Conservation (phyloP, 1,139 yeast species). For the Debaryomyces psychrophilus region DNA sequence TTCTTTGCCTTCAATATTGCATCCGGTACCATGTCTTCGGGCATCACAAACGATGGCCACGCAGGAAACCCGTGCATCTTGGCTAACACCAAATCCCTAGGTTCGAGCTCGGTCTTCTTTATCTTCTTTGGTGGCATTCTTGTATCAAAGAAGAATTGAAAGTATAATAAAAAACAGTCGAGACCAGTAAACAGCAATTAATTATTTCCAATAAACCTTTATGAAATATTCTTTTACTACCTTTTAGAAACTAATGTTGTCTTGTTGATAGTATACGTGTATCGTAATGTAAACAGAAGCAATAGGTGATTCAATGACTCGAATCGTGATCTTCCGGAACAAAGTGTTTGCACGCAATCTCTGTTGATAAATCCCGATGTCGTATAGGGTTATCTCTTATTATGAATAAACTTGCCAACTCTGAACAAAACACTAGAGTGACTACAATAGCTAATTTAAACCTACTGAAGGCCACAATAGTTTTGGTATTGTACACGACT, state of each 20-base stretch:
- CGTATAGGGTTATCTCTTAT: constrained; percentile 3
- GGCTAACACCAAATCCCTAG: constrained; percentile 46
- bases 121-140: constrained; percentile 33
- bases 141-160: neutral
- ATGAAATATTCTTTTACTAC: neutral
- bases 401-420: constrained; percentile 6
- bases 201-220: neutral
- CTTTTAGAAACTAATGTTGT: neutral
- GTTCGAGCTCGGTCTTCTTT: constrained; percentile 24
- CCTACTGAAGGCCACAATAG: neutral
- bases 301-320: constrained; percentile 1
- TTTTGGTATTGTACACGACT: neutral
- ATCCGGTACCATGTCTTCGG: constrained; percentile 40
- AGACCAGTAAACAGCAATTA: constrained; percentile 3
- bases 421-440: neutral
- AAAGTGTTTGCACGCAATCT: neutral
- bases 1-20: constrained; percentile 42
- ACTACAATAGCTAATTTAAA: constrained; percentile 2
- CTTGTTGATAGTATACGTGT: constrained; percentile 8
- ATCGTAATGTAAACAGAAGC: constrained; percentile 1
- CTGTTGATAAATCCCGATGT: constrained; percentile 1
- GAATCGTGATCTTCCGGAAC: neutral
- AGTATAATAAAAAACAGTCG: neutral
- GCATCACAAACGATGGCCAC: constrained; percentile 55
- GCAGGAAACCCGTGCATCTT: constrained; percentile 54